Evolutionary conservation across 1,284 basidiomycete genomes (phyloP), one percentile per base, ranked within the genome.

Genomic region (Golubevia pallescens): DNA sequence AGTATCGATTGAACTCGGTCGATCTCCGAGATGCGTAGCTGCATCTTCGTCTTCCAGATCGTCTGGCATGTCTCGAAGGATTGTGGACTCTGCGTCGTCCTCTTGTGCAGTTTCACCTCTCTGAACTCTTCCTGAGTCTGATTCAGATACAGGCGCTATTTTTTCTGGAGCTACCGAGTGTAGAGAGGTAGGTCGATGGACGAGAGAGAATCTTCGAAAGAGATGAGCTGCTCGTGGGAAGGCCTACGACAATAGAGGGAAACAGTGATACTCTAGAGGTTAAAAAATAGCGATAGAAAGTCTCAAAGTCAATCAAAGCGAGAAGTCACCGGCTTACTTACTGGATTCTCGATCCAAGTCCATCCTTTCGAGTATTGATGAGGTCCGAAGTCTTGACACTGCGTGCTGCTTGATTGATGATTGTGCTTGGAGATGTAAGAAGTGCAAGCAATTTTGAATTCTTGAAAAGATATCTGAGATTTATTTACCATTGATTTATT

Each of bases 301-400:
- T 51, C 13, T 42, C n/a, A 32, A 20, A 16, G 8, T 61, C n/a
- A 23, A 3, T 21, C 10, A 10, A 28, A 4, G 10, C 3, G 54
- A 21, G 10, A 21, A 56, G 3, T 56, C 54, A 21, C 10, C 24
- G 3, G 10, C 54, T 21, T 21, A 54, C 60, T 61, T 32, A 61
- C 60, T 34, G 54, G 54, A 2, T n/a, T 55, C 38, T 54, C 48
- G 48, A 55, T n/a, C 60, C 54, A 21, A 7, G 3, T 21, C 60
- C 60, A 61, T 19, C 60, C 60, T 14, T 56, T 53, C 1, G 60
- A 61, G 48, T 51, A 61, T 7, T 55, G 60, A 23, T 53, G 60
- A 20, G 60, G 14, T 16, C 60, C 48, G 6, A 61, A 28, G 60
- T 6, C 60, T 21, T 4, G 20, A n/a, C 16, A 52, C 51, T 52